These are phyloP conservation scores for Podospora fimiseda DNA, from an alignment of 495 filamentous ascomycete species.

Conservation along the genomic window DNA sequence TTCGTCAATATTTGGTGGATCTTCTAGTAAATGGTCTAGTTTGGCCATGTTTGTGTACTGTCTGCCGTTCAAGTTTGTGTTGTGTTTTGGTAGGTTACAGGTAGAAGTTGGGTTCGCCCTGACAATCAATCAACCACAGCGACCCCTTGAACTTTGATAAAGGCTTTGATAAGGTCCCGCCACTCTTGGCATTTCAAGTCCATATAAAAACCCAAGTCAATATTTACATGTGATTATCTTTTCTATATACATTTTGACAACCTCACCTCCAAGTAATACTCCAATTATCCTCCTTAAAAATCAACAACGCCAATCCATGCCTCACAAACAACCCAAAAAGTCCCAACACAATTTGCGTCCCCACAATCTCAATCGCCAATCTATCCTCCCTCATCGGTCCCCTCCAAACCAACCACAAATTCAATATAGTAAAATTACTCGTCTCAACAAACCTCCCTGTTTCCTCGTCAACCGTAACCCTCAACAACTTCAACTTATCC, in stretches of 20 bases:
- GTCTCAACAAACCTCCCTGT: slow-evolving; percentile 72
- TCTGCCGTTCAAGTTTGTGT: no score
- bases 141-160: no score
- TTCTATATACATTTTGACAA: slow-evolving; percentile 1
- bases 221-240: slow-evolving; percentile 1
- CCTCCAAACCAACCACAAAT: slow-evolving; percentile 94
- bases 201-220: no score
- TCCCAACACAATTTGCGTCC: slow-evolving; percentile 65
- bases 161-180: no score
- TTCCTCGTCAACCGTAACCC: slow-evolving; percentile 55
- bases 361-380: slow-evolving; percentile 67
- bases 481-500: slow-evolving; percentile 56
- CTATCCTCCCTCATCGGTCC: slow-evolving; percentile 85
- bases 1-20: slow-evolving; percentile 71
- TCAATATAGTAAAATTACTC: slow-evolving; percentile 87
- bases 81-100: no score
- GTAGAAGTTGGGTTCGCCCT: no score
- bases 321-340: slow-evolving; percentile 77
- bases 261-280: slow-evolving; percentile 19
- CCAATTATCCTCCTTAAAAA: slow-evolving; percentile 83
- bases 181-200: no score
- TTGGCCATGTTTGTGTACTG: slow-evolving; percentile 10
- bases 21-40: slow-evolving; percentile 49
- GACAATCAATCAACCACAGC: no score
- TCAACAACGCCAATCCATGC: slow-evolving; percentile 73